Base-by-base conservation (phyloP, 2,329 filamentous ascomycete species). In the Diaporthe eres region DNA sequence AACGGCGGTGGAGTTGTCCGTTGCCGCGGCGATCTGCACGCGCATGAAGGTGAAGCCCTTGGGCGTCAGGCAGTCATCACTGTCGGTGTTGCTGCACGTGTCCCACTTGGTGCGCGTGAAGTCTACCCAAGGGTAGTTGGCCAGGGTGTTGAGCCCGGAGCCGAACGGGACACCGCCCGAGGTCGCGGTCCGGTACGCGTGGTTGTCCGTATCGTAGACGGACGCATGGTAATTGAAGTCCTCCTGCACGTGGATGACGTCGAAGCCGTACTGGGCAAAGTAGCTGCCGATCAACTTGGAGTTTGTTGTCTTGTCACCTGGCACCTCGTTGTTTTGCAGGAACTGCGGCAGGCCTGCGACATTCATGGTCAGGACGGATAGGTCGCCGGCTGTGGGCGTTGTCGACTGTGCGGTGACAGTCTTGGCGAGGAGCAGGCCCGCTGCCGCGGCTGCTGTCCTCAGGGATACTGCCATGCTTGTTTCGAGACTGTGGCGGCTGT, bases 1-100 rank as follows among this genome's bases (percentile, higher is more conserved):
- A 10, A 90, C 87, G 22, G 88, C 88, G 4, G 75, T 67, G 28
- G 55, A 74, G 68, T 51, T 72, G 31, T 75, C 74, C 13, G 53
- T 47, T 8, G 65, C 42, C 49, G 86, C 84, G 12, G 85, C 86
- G 19, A 93, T 78, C 28, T 86, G 83, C 55, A 89, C 82, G 17
- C 91, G 88, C 91, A 94, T 93, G 65, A 91, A 91, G 0, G 91
- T 93, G 82, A 93, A 93, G 19, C 92, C 92, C 82, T 94, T 94
- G 31, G 91, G 92, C 0, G 92, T 93, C 77, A 93, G 83, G 80
- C 92, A 94, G 81, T 94, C 92, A 1, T 82, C 79, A 0, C 86
- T 87, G 0, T 88, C 90, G 49, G 87, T 87, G 79, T 90, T 82
- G 75, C 88, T 90, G 83, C 92, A 93, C 3, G 81, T 84, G 34